Evolutionary conservation across 345 rosid genomes (phyloP), one percentile per base, ranked within the genome.

Genomic region (Microcos paniculata): DNA sequence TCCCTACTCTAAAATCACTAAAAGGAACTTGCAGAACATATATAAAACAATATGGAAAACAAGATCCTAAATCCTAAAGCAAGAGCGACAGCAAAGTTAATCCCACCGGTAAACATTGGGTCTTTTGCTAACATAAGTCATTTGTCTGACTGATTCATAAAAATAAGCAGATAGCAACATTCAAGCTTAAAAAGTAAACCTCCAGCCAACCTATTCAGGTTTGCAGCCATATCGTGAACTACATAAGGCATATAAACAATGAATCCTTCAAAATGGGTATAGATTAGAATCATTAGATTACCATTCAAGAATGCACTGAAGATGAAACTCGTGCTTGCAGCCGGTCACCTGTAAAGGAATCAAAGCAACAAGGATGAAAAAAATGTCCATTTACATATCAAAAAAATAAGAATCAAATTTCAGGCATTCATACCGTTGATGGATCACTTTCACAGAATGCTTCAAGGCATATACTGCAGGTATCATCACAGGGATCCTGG

Each of bases 401-500:
- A 59, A 58, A 1, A 42, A 62, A 42, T 3, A 23, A 77, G 15
- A 43, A 30, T 14, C 1, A 52, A 21, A 1, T 4, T 35, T 55
- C 12, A 28, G 33, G 33, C 12, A 28, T 11, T 78, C 77, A 62
- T 85, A 94, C 99, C 78, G 98, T 84, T 0, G 99, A 93, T 23
- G 99, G 99, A 77, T 93, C 97, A 51, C 85, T 87, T 33, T 95
- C 94, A 38, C 86, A 84, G 69, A 95, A 95, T 68, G 72, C 83
- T 83, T 95, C 99, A 49, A 95, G 99, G 79, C 99, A 95, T 49
- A 95, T 95, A 88, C 99, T 95, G 86, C 99, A 95, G 46, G 98
- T 87, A 78, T 95, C 98, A 80, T 95, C 99, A 81, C 99, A 95
- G 62, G 99, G 82, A 28, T 95, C 99, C 81, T 95, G 99, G 57